Conservation (phyloP, 2,329 filamentous ascomycete genomes). For the Aspergillus ochraceoroseus region DNA sequence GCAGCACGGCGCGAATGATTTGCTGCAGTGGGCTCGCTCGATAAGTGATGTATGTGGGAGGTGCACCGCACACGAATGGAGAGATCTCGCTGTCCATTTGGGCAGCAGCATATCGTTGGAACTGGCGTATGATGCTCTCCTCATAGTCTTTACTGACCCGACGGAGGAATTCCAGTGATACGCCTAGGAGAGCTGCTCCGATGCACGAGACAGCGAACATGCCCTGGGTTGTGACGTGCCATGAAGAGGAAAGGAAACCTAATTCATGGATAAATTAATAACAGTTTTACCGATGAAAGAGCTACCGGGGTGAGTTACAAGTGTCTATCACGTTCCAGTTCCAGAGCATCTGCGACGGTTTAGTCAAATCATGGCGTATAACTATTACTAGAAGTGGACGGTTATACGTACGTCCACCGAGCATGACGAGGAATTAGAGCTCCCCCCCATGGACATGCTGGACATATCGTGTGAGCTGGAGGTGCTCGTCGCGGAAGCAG, state of each 20-base stretch:
- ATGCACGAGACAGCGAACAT: slow-evolving; percentile 18
- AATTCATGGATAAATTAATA: too few relatives aligned
- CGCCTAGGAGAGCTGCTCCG: slow-evolving; percentile 14
- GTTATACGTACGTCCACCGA: slow-evolving; percentile 21
- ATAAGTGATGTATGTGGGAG: slow-evolving; percentile 10
- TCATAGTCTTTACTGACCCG: slow-evolving; percentile 16
- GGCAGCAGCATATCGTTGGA: slow-evolving; percentile 12
- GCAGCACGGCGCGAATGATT: slow-evolving; percentile 12
- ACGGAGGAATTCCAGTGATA: slow-evolving; percentile 15
- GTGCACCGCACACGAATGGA: slow-evolving; percentile 7
- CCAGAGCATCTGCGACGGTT: slow-evolving; percentile 24
- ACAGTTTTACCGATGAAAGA: too few relatives aligned
- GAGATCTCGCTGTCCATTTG: slow-evolving; percentile 3
- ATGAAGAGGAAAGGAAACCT: slow-evolving; percentile 14
- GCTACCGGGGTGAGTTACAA: slow-evolving; percentile 9
- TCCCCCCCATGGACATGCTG: slow-evolving; percentile 12
- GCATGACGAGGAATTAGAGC: slow-evolving; percentile 15
- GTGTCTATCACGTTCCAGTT: slow-evolving; percentile 26
- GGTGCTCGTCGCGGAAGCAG: neutral
- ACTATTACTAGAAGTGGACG: too few relatives aligned
- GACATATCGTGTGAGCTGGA: slow-evolving; percentile 12
- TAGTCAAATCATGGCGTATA: too few relatives aligned
- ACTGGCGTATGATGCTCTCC: slow-evolving; percentile 12
- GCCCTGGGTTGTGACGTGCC: slow-evolving; percentile 15
- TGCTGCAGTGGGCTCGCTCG: slow-evolving; percentile 15